Percentiles rank a stretch among this genome's conserved stretches.
Conservation (phyloP, 257 asterid species). For the Plectranthus barbatus region DNA sequence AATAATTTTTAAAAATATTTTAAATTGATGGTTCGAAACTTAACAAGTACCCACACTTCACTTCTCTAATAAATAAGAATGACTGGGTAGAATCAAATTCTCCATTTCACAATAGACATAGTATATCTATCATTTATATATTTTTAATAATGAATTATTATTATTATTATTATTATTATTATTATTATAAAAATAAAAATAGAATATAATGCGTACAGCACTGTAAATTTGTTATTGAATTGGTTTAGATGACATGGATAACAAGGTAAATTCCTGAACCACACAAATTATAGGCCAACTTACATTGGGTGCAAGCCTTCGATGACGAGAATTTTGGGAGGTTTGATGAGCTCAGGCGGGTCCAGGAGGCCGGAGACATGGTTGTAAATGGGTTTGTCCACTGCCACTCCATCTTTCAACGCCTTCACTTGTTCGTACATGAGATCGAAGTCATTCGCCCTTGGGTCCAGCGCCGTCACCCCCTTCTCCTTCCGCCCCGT, state of each 20-base stretch:
- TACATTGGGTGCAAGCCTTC: constrained; percentile 99
- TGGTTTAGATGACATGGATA: constrained; percentile 48
- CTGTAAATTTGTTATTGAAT: no score
- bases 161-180: no score
- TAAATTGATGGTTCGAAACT: no score
- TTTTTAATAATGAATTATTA: no score
- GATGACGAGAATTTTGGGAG: constrained; percentile 94
- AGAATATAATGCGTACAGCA: no score
- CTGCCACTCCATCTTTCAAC: constrained; percentile 56
- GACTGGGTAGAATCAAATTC: no score
- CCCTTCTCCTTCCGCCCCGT: constrained; percentile 88
- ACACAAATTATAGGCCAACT: constrained; percentile 33
- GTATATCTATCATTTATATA: no score
- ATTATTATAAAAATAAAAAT: no score
- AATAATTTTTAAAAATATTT: no score
- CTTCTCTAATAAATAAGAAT: no score
- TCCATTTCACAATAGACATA: no score
- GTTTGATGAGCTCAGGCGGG: constrained; percentile 78
- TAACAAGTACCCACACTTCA: no score
- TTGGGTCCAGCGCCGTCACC: constrained; percentile 90
- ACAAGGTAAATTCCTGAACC: constrained; percentile 49
- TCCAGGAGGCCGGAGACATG: constrained; percentile 85
- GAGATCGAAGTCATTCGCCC: constrained; percentile 82
- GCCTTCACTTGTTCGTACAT: constrained; percentile 94
- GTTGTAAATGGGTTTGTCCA: constrained; percentile 80